Conservation (phyloP, 805 yeast genomes). For the Nakazawaea laoshanensis region DNA sequence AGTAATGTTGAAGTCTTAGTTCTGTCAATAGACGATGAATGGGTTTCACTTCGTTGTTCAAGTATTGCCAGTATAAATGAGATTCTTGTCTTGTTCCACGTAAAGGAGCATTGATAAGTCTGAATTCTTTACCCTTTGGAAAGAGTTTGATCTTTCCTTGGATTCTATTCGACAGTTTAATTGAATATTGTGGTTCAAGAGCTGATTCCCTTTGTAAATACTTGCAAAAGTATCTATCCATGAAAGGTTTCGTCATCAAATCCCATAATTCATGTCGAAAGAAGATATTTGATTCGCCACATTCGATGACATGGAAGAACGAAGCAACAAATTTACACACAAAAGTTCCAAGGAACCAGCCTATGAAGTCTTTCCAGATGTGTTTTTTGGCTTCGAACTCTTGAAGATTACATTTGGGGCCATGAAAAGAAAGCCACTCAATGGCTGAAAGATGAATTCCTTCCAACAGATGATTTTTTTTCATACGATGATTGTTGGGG, state of each 20-base stretch:
- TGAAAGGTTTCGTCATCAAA: slow-evolving; percentile 30
- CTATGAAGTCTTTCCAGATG: slow-evolving; percentile 32
- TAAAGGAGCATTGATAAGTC: slow-evolving; percentile 52
- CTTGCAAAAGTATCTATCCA: slow-evolving; percentile 29
- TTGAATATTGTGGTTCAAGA: slow-evolving; percentile 8
- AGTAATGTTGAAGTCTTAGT: slow-evolving; percentile 18
- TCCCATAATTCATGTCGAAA: slow-evolving; percentile 58
- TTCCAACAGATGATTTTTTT: slow-evolving; percentile 22
- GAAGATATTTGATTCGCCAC: slow-evolving; percentile 33
- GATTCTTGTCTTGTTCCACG: slow-evolving; percentile 25
- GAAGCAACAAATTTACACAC: slow-evolving; percentile 37
- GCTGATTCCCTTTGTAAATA: slow-evolving; percentile 22
- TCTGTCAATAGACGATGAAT: slow-evolving; percentile 27
- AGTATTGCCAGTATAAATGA: slow-evolving; percentile 24
- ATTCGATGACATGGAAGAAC: slow-evolving; percentile 64
- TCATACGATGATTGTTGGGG: slow-evolving; percentile 26
- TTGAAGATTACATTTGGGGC: slow-evolving; percentile 24
- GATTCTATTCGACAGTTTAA: slow-evolving; percentile 17
- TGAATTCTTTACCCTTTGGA: slow-evolving; percentile 54
- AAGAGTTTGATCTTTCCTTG: slow-evolving; percentile 39
- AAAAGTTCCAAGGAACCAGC: slow-evolving; percentile 49
- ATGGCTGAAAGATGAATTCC: slow-evolving; percentile 36
- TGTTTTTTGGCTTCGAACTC: slow-evolving; percentile 30
- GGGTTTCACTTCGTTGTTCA: slow-evolving; percentile 33
- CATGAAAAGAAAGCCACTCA: slow-evolving; percentile 40